Conservation (phyloP, 176 grass and related monocot genomes). For the Saccharum officinarum region DNA sequence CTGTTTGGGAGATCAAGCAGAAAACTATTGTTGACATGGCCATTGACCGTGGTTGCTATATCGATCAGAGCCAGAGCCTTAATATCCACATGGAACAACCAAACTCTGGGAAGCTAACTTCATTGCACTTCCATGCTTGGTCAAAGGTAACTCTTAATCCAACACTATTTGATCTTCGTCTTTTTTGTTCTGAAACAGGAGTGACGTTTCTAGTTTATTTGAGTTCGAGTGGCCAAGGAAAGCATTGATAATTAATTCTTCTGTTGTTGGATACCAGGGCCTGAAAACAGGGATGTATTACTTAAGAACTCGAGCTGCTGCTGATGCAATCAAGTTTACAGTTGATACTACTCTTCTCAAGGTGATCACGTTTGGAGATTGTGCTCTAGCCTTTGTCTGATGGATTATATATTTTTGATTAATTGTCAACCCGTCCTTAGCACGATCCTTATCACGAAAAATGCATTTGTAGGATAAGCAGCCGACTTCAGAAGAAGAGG, state of each 20-base stretch:
- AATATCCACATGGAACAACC: slow-evolving; percentile 98
- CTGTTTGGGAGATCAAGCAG: slow-evolving; percentile 99
- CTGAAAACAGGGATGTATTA: slow-evolving; percentile 99
- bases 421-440: not conserved
- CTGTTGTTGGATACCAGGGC: slow-evolving; percentile 56
- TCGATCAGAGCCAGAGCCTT: slow-evolving; percentile 97
- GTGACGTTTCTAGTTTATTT: not conserved
- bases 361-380: slow-evolving; percentile 6
- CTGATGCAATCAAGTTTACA: slow-evolving; percentile 99
- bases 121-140: slow-evolving; percentile 95
- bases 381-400: not conserved
- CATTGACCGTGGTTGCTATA: slow-evolving; percentile 91
- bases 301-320: slow-evolving; percentile 80
- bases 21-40: slow-evolving; percentile 98
- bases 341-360: slow-evolving; percentile 75
- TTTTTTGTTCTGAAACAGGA: not conserved
- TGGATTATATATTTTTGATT: not conserved
- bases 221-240: not conserved
- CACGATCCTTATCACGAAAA: slow-evolving; percentile 5
- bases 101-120: slow-evolving; percentile 94
- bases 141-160: slow-evolving; percentile 58
- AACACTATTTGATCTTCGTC: not conserved
- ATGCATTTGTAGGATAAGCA: not conserved
- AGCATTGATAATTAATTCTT: not conserved
- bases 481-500: slow-evolving; percentile 34